Evolutionary conservation across 768 basidiomycete genomes (phyloP), one percentile per base, ranked within the genome.

Genomic region (Boletus insuetus): DNA sequence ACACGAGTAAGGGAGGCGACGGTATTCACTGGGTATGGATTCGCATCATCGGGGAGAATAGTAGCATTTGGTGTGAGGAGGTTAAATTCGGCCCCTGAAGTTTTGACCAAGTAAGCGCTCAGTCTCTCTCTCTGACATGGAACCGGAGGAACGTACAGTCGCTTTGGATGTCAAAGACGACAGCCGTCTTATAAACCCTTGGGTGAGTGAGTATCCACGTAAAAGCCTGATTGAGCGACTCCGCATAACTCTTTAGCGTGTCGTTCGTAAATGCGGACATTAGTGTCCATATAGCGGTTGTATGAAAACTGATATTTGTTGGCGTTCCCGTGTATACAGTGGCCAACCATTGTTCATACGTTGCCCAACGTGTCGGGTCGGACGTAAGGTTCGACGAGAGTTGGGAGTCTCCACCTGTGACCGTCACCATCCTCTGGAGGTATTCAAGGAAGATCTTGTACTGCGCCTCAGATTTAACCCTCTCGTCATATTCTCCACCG

Each of bases 131-230:
- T 10, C 2, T 9, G 14, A 14, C 31, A 14, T 20, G 11, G 45
- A 31, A n/a, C 26, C 17, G 6, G 43, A 31, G 6, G 19, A 24
- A 37, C 55, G 37, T 31, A 56, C 51, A 48, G 26, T 56, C 40
- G 17, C 51, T 53, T 19, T 56, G 55, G 22, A 53, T 56, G 46
- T 53, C 55, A n/a, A 56, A 42, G 10, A 11, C 24, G 40, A 47
- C 35, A 2, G 16, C 1, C 4, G 53, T 53, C 46, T 48, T 48
- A 19, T 47, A 53, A 9, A 41, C 31, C 24, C 31, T 39, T 17
- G 53, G 45, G 39, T 53, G 46, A 13, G 38, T 39, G 31, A 53
- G 38, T 12, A 53, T 48, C 53, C 53, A 53, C 14, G 53, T 53
- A 24, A 53, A 53, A 6, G 53, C 53, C 6, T 19, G 24, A 13